Base-by-base conservation (phyloP, 2,329 filamentous ascomycete species). In the Pestalotiopsis fici region DNA sequence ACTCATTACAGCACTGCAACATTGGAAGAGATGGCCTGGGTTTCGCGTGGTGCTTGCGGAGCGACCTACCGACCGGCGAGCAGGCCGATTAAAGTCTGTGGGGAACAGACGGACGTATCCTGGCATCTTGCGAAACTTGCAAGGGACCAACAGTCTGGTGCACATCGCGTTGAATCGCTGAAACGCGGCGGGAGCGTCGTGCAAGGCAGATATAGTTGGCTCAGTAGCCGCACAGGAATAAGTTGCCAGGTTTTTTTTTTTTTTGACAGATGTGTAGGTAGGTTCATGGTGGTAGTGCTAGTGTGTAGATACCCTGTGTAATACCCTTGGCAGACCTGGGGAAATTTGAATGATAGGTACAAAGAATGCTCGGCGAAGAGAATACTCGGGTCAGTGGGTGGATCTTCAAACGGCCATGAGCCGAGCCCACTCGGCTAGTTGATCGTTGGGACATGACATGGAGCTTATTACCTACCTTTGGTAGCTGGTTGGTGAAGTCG, bases 41-140 rank as follows among this genome's bases (percentile, higher is more conserved):
- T 27, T 31, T 60, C 57, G 57, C 43, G 57, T 31, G 57, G 57
- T 60, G 27, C n/a, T 60, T 60, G 57, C n/a, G 57, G 57, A 37
- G n/a, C 28, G 18, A 35, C 25, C 43, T 50, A 50, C 43, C 43
- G 43, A 50, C 15, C 43, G 21, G 43, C 31, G 31, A 35, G 21
- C 43, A 50, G n/a, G n/a, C 28, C 25, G 15, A 37, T 12, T 31
- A 35, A 35, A 31, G 57, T 37, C 31, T 31, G 57, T 37, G 11
- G 28, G 27, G 57, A 37, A 37, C 27, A 31, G 28, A 31, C 27
- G 6, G 55, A 57, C 27, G 18, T 60, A 37, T 60, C 57, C 57
- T 35, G 27, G 57, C 57, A 60, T 18, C 18, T 35, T 60, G 57
- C 57, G 57, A 60, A 60, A 60, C 57, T 37, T 27, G 28, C 57